phyloP scores from a whole-genome alignment of 2,329 filamentous ascomycete genomes.

The Rugonectria rugulosa region DNA sequence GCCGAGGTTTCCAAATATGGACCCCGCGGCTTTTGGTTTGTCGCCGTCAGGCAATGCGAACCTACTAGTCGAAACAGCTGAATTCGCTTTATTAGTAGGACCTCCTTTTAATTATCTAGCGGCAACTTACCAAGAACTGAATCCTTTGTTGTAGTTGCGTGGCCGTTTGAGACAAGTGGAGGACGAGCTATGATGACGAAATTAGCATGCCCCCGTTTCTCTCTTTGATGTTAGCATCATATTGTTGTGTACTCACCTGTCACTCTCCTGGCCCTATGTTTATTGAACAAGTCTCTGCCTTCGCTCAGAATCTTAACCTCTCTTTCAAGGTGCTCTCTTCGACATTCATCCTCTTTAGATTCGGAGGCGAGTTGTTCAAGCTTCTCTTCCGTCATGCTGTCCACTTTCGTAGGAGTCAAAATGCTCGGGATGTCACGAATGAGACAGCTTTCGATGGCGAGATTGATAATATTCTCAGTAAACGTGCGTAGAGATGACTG shows the following conservation, averaged over 20 bases:
- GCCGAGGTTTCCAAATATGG: no score
- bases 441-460: constrained; percentile 56
- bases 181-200: background rate
- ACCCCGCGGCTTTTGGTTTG: no score
- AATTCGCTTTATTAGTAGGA: no score
- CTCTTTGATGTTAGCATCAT: background rate
- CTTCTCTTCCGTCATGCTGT: background rate
- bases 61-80: no score
- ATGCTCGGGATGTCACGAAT: constrained; percentile 33
- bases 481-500: constrained; percentile 52
- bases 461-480: constrained; percentile 53
- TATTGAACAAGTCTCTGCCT: background rate
- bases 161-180: no score
- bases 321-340: background rate
- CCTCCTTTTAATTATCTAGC: no score
- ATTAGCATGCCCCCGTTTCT: no score
- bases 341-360: background rate
- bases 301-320: background rate
- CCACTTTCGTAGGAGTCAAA: background rate
- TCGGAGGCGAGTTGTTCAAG: background rate
- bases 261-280: background rate
- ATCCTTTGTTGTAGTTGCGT: no score
- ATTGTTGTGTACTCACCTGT: background rate
- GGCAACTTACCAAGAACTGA: no score
- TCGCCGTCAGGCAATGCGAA: no score